Evolutionary conservation across 768 basidiomycete genomes (phyloP), one percentile per base, ranked within the genome.

Genomic region (Lactarius hengduanensis): DNA sequence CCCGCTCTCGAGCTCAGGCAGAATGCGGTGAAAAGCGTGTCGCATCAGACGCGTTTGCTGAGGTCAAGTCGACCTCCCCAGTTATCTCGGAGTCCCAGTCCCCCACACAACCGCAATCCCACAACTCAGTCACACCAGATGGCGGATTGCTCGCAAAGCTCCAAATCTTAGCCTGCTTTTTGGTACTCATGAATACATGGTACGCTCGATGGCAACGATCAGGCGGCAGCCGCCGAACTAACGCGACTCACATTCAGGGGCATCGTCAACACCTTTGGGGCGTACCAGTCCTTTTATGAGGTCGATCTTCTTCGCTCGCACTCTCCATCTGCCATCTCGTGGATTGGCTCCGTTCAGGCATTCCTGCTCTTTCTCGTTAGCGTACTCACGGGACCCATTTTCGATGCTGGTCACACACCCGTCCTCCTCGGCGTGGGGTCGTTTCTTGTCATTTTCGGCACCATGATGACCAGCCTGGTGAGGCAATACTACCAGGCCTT

Each of bases 401-500:
- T 73, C 38, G 73, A 74, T 36, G 57, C 50, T 18, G 73, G 73
- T 10, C 57, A 73, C 61, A 67, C 40, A 34, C 64, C 61, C n/a
- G 22, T 57, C 28, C 64, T 73, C 22, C 22, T 73, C n/a, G 22
- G 64, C 41, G 15, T 61, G 2, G 73, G 72, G 1, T 71, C 72
- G 1, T 61, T 73, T 53, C 54, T 72, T 5, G 13, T 67, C 26
- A 47, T 73, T 9, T 56, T 73, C 36, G n/a, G 70, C 43, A 36
- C 61, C 34, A 57, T 69, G 59, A 71, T 64, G 68, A 69, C 68
- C 15, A 72, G 70, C 60, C 55, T 71, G 13, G 59, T 58, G 16
- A 65, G 53, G 57, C 16, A 63, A 53, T 74, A 69, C 58, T 71
- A 59, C 30, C 71, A 84, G 77, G 68, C 80, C 18, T 75, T 84